Evolutionary conservation across 768 basidiomycete species (phyloP).

Genomic region (Peribolospora kevripleyi): DNA sequence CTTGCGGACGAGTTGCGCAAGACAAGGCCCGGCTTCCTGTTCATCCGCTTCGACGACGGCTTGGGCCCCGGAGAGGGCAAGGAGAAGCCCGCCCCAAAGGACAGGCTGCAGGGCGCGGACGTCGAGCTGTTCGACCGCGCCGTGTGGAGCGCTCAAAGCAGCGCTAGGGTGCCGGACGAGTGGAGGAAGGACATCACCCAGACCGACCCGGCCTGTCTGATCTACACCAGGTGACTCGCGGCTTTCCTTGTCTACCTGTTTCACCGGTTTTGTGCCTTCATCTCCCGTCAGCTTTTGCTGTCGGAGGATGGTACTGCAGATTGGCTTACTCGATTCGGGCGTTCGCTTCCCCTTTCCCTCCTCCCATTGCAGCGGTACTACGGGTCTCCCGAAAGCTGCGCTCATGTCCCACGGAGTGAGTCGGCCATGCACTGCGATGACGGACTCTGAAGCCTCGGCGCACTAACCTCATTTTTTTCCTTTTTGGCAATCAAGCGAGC

Average conservation of each 20-base stretch:
- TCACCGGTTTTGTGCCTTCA: no score
- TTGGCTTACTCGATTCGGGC: no score
- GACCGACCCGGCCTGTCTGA: slow-evolving; percentile 4
- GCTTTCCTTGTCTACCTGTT: no score
- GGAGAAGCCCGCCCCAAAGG: background rate
- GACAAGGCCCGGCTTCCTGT: background rate
- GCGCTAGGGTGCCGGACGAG: slow-evolving; percentile 1
- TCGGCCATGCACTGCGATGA: no score
- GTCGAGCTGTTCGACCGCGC: no score
- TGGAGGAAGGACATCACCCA: slow-evolving; percentile 4
- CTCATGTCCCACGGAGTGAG: background rate
- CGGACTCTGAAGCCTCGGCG: background rate
- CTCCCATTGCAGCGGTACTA: background rate
- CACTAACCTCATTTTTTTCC: background rate
- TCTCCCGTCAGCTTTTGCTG: no score
- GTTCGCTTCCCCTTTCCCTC: background rate
- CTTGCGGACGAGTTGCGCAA: background rate
- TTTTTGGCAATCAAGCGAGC: background rate
- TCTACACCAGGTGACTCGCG: slow-evolving; percentile 3
- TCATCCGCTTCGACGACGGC: slow-evolving; percentile 2
- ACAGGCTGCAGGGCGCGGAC: background rate
- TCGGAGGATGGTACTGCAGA: no score
- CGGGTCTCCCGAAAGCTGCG: slow-evolving; percentile 3
- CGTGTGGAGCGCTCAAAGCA: background rate
- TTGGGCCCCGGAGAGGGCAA: background rate